phyloP scores from a whole-genome alignment of 371 early-diverging fungal species.

The Mucor circinelloides region DNA sequence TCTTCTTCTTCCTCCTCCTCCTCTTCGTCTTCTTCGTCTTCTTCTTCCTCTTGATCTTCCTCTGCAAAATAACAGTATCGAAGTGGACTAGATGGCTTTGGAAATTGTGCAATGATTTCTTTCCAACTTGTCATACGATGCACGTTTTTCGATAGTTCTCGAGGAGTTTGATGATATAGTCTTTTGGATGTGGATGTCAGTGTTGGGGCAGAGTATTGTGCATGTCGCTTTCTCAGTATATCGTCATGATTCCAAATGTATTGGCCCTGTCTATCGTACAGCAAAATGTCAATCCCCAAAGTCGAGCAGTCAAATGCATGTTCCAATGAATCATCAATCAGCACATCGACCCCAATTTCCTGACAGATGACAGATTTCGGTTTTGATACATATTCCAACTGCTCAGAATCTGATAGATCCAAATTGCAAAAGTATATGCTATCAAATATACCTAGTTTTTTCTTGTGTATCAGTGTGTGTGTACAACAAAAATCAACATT shows the following conservation, averaged over 20 bases:
- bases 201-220: neutral
- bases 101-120: constrained; percentile 50
- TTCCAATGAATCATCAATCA: constrained; percentile 54
- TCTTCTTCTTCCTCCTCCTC: constrained; percentile 5
- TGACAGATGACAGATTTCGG: constrained; percentile 55
- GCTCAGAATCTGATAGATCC: constrained; percentile 45
- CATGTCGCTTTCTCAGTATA: neutral
- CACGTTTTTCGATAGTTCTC: constrained; percentile 39
- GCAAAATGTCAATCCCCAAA: constrained; percentile 41
- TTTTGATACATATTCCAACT: constrained; percentile 46
- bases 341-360: constrained; percentile 53
- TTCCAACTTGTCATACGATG: constrained; percentile 53
- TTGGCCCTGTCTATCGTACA: constrained; percentile 46
- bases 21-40: constrained; percentile 9
- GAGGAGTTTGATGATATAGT: constrained; percentile 14
- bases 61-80: constrained; percentile 34
- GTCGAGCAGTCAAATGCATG: constrained; percentile 49
- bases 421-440: constrained; percentile 57
- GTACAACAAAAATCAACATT: neutral
- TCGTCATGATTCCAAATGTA: constrained; percentile 50
- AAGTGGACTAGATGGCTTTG: constrained; percentile 53
- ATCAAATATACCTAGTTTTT: constrained; percentile 46
- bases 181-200: constrained; percentile 21
- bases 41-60: constrained; percentile 25
- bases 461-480: neutral